These are phyloP conservation scores for Verticillium klebahnii DNA, from an alignment of 2,329 filamentous ascomycete genomes.

Conservation along the genomic window DNA sequence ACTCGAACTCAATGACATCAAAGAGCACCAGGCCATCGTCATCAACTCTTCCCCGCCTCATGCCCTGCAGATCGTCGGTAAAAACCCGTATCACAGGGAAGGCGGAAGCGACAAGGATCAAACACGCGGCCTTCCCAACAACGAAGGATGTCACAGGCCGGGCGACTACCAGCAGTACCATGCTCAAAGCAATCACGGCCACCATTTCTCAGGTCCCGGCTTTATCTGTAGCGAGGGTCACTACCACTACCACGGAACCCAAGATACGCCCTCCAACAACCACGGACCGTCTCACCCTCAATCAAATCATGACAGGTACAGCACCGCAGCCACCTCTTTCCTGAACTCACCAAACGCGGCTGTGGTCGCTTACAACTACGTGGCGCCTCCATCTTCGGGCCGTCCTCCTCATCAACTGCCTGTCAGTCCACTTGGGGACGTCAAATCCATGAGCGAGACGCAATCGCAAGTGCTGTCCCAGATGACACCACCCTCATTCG, in stretches of 20 bases:
- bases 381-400: neutral
- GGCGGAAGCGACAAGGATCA: neutral
- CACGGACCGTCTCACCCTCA: neutral
- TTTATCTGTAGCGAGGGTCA: neutral
- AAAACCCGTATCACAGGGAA: neutral
- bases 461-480: neutral
- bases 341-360: neutral
- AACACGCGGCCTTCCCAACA: neutral
- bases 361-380: neutral
- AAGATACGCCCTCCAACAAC: neutral
- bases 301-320: neutral
- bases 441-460: neutral
- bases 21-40: neutral
- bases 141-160: neutral
- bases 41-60: neutral
- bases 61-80: neutral
- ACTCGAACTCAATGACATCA: neutral
- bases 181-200: neutral
- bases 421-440: neutral
- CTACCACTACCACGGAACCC: neutral
- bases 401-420: neutral
- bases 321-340: neutral
- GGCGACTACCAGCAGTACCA: neutral
- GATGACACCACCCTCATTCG: slow-evolving; percentile 9
- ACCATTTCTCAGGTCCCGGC: neutral